Evolutionary conservation across 2,329 filamentous ascomycete genomes (phyloP).

Genomic region (Ophiostoma australiae): DNA sequence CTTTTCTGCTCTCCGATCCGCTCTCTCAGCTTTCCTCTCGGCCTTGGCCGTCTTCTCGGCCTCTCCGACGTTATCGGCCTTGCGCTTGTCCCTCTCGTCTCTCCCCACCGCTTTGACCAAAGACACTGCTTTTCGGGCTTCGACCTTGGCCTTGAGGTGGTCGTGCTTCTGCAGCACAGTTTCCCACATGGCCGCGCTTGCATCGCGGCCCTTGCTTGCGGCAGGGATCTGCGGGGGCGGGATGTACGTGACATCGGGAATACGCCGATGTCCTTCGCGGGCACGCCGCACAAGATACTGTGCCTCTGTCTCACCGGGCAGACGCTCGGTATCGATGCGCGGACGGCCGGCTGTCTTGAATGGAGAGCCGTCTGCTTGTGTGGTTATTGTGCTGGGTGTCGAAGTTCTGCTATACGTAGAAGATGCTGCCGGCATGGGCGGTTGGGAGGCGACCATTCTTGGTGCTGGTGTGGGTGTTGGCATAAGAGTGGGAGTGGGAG

Average conservation of each 20-base stretch:
- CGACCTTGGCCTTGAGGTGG: neutral
- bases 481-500: neutral
- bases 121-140: neutral
- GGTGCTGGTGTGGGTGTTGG: neutral
- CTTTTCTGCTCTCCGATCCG: neutral
- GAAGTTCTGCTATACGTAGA: neutral
- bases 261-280: slow-evolving; percentile 33
- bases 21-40: neutral
- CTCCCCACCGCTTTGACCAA: neutral
- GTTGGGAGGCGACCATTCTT: neutral
- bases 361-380: neutral
- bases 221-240: neutral
- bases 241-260: slow-evolving; percentile 16
- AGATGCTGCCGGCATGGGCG: neutral
- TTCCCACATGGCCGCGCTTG: neutral
- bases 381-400: neutral
- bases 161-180: slow-evolving; percentile 1
- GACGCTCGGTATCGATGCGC: slow-evolving; percentile 36
- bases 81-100: neutral
- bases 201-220: neutral
- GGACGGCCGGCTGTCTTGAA: slow-evolving; percentile 34
- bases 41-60: too few relatives aligned
- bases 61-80: neutral
- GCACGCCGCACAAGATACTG: slow-evolving; percentile 48
- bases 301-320: slow-evolving; percentile 43